phyloP scores from a whole-genome alignment of 2,329 filamentous ascomycete species.

The Alternaria brassicicola region DNA sequence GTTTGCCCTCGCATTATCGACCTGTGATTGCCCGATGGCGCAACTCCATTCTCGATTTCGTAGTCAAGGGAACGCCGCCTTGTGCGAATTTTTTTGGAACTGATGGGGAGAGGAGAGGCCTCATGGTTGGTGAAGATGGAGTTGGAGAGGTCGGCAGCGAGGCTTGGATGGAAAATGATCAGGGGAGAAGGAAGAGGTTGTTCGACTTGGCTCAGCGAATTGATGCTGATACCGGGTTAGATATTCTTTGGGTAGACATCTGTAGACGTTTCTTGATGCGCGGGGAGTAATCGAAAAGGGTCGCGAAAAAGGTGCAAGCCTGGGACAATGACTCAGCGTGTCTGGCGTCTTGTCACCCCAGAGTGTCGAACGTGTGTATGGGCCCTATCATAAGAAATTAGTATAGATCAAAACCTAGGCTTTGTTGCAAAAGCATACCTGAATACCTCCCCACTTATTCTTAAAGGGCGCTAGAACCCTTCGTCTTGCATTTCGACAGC shows the following conservation, averaged over 20 bases:
- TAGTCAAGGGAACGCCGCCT: conserved; percentile 12
- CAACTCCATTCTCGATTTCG: conserved; percentile 19
- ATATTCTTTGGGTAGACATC: conserved; percentile 24
- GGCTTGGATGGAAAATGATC: conserved; percentile 12
- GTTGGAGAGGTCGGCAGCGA: conserved; percentile 15
- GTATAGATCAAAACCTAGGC: not conserved
- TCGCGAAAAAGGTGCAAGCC: not conserved
- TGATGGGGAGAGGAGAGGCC: not conserved
- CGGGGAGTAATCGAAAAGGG: conserved; percentile 54
- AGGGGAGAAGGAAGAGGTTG: conserved; percentile 11
- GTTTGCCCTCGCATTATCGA: conserved; percentile 13
- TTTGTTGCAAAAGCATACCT: not conserved
- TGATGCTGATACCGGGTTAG: conserved; percentile 14
- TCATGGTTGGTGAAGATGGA: conserved; percentile 15
- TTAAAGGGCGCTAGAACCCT: not conserved
- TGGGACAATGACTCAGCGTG: not conserved
- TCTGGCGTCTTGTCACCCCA: not conserved
- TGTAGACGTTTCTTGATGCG: conserved; percentile 26
- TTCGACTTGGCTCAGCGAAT: conserved; percentile 17
- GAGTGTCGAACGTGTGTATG: not conserved
- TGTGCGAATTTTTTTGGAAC: conserved; percentile 12
- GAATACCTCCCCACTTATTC: not conserved
- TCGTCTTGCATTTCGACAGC: conserved; percentile 1
- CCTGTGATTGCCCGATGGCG: conserved; percentile 14
- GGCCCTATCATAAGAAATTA: not conserved